Conservation (phyloP, 768 basidiomycete species). For the Sarcomyxa edulis region DNA sequence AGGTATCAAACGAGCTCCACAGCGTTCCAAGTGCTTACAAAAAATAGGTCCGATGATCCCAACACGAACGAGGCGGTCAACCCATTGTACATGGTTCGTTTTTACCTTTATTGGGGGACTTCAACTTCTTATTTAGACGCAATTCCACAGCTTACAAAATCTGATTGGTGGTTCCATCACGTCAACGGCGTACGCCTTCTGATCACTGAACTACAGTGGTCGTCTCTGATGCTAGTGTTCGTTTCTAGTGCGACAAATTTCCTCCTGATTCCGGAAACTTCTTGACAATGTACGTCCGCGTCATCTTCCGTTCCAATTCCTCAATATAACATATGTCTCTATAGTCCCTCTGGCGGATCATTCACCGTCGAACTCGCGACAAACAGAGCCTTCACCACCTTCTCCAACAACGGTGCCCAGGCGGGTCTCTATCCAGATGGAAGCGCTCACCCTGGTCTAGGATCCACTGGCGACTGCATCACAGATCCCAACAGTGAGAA, state of each 20-base stretch:
- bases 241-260: conserved; percentile 37
- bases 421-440: conserved; percentile 27
- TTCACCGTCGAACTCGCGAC: conserved; percentile 38
- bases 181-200: conserved; percentile 21
- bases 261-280: conserved; percentile 37
- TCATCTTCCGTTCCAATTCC: background rate
- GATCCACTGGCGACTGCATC: conserved; percentile 24
- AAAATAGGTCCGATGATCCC: conserved; percentile 16
- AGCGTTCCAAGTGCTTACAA: background rate
- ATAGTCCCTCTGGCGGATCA: conserved; percentile 32
- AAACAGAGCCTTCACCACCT: conserved; percentile 36
- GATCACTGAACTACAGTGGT: background rate
- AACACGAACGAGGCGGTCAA: conserved; percentile 25
- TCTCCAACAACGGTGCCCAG: conserved; percentile 25
- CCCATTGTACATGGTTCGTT: conserved; percentile 27
- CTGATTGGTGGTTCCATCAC: conserved; percentile 41
- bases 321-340: background rate
- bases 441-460: conserved; percentile 25
- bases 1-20: background rate
- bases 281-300: conserved; percentile 31
- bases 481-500: conserved; percentile 28
- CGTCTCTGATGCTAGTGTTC: background rate
- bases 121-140: background rate
- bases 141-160: conserved; percentile 20
- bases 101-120: background rate